Base-by-base conservation (phyloP, 2,329 filamentous ascomycete species). In the Curvularia verruculosa region DNA sequence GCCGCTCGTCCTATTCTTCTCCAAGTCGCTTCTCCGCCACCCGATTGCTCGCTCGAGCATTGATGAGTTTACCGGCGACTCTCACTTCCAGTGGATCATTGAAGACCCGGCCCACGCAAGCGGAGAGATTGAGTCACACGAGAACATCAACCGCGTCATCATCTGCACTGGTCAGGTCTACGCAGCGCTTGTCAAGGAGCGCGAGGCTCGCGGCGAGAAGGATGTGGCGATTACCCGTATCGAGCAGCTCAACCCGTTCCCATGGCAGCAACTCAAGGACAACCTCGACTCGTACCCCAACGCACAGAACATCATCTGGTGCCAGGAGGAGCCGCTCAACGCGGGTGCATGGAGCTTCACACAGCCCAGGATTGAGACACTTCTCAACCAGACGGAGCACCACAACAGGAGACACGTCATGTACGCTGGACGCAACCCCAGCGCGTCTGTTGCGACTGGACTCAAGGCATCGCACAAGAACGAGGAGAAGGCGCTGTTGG, bases 171-270 rank as follows among this genome's bases (percentile, higher is more conserved):
- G 95, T 67, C 95, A 99, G 82, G 94, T 98, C 56, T 99, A 93
- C 79, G 88, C 89, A 49, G 89, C 92, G 23, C 87, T 99, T 43
- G 83, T 89, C 81, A 98, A 98, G 83, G 87, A 97, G 85, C 92
- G 95, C 70, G 87, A 90, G 69, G 85, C 92, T 63, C 89, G 96
- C 76, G 88, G 90, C 65, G 86, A 96, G 75, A 92, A 92, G 79
- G 89, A 97, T 75, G 90, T 94, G 19, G 95, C 94, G 73, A 89
- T 99, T 76, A 97, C 93, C 21, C 92, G 95, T 75, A 87, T 99
- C 67, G 95, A 99, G 83, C 95, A 99, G 82, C 86, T 99, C 59
- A 93, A 99, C 82, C 95, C 95, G 72, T 99, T 99, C 91, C 95
- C 95, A 49, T 99, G 95, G 94, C 88, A 93, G 70, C 92, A 95